Evolutionary conservation across 345 rosid genomes (phyloP), one percentile per base, ranked within the genome.

Genomic region (Iberis pinnata): DNA sequence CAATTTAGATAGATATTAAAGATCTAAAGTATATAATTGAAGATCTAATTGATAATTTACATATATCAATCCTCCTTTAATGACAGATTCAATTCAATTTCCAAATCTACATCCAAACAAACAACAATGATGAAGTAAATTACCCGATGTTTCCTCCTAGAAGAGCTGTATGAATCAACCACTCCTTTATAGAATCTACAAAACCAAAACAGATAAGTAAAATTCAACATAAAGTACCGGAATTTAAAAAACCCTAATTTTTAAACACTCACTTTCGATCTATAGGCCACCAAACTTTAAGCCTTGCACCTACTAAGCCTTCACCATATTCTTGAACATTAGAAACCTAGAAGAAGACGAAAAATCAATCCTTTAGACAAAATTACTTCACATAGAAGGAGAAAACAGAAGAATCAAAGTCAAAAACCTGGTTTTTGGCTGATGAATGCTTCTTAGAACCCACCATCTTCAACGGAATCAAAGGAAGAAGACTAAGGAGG

Each of bases 201-300:
- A 43, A 19, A 47, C 46, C 39, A 19, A 39, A 39, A 19, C 36
- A 57, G 42, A 51, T 58, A 25, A 15, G 26, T 65, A 27, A 66
- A 55, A 66, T 51, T 36, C 41, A 49, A 16, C 45, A 31, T 20
- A 29, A 47, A 48, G 18, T 41, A 31, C 1, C 2, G 12, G 14
- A 9, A 20, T 9, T n/a, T n/a, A 9, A 0, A 16, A 26, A 22
- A 38, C 22, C 46, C 24, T 49, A 32, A 56, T 2, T 18, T 48
- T 29, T 1, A 17, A 29, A 2, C 2, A 18, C 70, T 59, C 55
- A 66, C 71, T 29, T 12, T 3, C 7, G 13, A 25, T 67, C 71
- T 1, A 52, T 0, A 3, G 65, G 71, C 71, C 65, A 67, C 71
- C 71, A 67, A 20, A 67, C 65, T 29, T 19, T 20, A 7, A 67